Evolutionary conservation across 164 flowering plant species (phyloP).

Genomic region (Magnolia officinalis): DNA sequence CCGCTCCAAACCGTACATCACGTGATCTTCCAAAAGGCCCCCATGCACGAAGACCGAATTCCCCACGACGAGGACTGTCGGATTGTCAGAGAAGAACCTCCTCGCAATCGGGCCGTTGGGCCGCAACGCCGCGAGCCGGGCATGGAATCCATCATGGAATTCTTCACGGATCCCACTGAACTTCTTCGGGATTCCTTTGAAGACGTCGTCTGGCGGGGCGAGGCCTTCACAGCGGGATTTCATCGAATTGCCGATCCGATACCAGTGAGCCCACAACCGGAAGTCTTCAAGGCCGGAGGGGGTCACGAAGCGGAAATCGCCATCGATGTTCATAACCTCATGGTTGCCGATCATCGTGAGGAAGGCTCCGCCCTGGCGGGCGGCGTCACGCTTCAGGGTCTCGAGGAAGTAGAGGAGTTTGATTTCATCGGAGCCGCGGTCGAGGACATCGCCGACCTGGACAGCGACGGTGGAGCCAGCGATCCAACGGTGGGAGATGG

Average conservation of each 20-base stretch:
- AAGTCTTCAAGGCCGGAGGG: constrained; percentile 56
- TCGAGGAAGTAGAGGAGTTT: constrained; percentile 73
- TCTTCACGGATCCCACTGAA: constrained; percentile 37
- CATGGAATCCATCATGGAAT: constrained; percentile 42
- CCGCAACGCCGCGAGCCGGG: constrained; percentile 78
- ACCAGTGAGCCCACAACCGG: constrained; percentile 71
- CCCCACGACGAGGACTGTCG: constrained; percentile 67
- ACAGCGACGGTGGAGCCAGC: constrained; percentile 76
- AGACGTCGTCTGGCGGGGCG: constrained; percentile 12
- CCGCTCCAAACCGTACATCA: constrained; percentile 64
- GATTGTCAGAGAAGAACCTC: constrained; percentile 62
- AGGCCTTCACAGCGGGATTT: constrained; percentile 52
- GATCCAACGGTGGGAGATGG: constrained; percentile 42
- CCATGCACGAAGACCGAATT: constrained; percentile 94
- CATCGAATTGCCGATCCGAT: constrained; percentile 54
- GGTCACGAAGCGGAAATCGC: constrained; percentile 71
- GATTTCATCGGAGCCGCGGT: constrained; percentile 88
- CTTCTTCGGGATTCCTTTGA: constrained; percentile 29
- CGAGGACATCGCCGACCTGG: constrained; percentile 91
- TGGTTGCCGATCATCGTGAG: constrained; percentile 90
- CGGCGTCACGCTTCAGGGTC: constrained; percentile 66
- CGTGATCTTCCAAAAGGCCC: constrained; percentile 71
- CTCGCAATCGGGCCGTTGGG: constrained; percentile 66
- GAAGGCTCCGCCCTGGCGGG: constrained; percentile 46
- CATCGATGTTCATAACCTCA: constrained; percentile 84